Base-by-base conservation (phyloP, 2,329 filamentous ascomycete genomes). In the Chrysoporthe austroafricana region DNA sequence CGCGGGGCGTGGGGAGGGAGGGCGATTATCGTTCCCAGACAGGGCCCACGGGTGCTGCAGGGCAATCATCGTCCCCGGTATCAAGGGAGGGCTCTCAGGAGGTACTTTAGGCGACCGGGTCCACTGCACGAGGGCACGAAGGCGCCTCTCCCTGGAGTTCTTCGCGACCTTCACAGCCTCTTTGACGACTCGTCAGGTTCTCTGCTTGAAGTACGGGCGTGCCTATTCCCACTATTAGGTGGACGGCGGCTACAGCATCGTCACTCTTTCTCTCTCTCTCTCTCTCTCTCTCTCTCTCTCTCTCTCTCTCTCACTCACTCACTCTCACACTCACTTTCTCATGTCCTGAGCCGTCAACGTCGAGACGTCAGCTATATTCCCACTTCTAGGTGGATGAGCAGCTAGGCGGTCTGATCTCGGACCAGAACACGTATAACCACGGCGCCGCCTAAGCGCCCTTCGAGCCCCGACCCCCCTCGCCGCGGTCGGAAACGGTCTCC, bases 191-290 rank as follows among this genome's bases (percentile, higher is more conserved):
- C 14, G 46, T 50, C 46, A 5, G 34, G 39, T 21, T 11, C 34
- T 11, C 56, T 21, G 34, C 3, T 52, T 26, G 13, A 21, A 39
- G 36, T 9, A 42, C 36, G 11, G 4, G 14, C 58, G 26, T 26
- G 21, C 42, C 26, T 11, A 16, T 67, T 68, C 68, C 68, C 68
- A 65, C 65, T 69, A 62, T 54, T 68, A 69, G 68, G 68, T 69
- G 68, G 68, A 69, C 8, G 58, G 50, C 26, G 21, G 39, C 42
- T 34, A 46, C 21, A 52, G 26, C 18, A 54, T 56, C 34, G 44
- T 39, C 21, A 32, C 4, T 13, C 14, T 46, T 16, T 39, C 44
- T 18, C 46, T 21, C n/a, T 59, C 21, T 3, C 21, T 32, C 11
- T 6, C 21, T 32, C 11, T 3, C 39, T 59, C 34, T 63, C 4